Percentiles rank a stretch among this genome's conserved stretches.
phyloP scores from a whole-genome alignment of 148 eudicot species.

The Cornus kousa region DNA sequence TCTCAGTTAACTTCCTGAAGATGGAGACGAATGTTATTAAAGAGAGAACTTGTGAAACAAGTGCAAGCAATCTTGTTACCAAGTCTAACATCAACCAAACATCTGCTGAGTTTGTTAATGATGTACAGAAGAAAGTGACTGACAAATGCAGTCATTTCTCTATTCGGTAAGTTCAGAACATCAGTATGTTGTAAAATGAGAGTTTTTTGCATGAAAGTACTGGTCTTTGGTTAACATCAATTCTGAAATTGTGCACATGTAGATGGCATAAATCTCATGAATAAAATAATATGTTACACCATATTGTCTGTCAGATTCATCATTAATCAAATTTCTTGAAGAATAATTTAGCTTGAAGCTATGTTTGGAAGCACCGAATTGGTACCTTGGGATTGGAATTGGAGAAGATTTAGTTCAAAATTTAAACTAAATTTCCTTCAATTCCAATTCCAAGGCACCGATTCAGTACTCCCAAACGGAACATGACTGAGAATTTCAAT shows the following conservation, averaged over 20 bases:
- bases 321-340: background rate
- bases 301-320: background rate
- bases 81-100: constrained; percentile 5
- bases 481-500: background rate
- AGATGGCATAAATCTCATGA: background rate
- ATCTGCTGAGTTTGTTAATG: background rate
- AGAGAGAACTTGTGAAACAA: constrained; percentile 15
- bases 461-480: background rate
- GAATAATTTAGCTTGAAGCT: too few relatives aligned
- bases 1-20: constrained; percentile 19
- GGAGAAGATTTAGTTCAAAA: too few relatives aligned
- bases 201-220: background rate
- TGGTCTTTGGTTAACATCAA: background rate
- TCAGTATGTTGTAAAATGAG: background rate
- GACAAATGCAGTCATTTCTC: constrained; percentile 20
- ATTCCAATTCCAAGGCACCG: too few relatives aligned
- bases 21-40: constrained; percentile 9
- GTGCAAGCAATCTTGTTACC: background rate
- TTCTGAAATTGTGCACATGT: background rate
- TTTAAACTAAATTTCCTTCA: too few relatives aligned
- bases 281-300: background rate
- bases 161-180: constrained; percentile 21
- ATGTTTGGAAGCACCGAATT: too few relatives aligned
- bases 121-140: constrained; percentile 5
- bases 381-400: too few relatives aligned